Base-by-base conservation (phyloP, 768 basidiomycete species). In the Fistulinella prunicolor region DNA sequence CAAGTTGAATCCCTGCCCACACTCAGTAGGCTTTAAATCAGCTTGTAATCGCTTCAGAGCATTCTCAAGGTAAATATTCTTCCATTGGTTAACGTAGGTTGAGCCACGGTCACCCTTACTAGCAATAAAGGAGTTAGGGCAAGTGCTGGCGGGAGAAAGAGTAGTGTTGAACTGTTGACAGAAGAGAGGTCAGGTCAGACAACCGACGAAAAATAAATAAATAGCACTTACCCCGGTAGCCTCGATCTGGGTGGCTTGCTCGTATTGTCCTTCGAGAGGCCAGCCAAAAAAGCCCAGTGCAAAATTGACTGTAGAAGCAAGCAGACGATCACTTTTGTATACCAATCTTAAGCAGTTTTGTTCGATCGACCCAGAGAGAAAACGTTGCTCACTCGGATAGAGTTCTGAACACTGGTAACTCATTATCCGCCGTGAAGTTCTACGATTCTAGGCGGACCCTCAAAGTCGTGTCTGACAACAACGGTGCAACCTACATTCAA, bases 201-300 rank as follows among this genome's bases (percentile, higher is more conserved):
- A 12, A 14, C 13, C n/a, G n/a, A n/a, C n/a, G n/a, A n/a, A n/a
- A 32, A n/a, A n/a, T n/a, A 7, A 12, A 32, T 7, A n/a, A n/a
- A n/a, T n/a, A n/a, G 13, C 4, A 32, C 30, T 32, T 14, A 32
- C 30, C 4, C 30, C 30, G 0, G 67, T 38, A 10, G 70, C 76
- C 64, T 92, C 88, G 39, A 91, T 85, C 19, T 79, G 87, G 44
- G 89, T 81, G 40, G 81, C 81, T 62, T 90, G 83, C 52, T 89
- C 82, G 58, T 88, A 90, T 62, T 89, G 74, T 17, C 75, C 75
- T 6, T 84, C 79, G 10, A 85, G 73, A 9, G 88, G 89, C 56
- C 82, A 83, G 9, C 85, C 85, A 59, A 86, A 87, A 72, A 89
- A 87, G 1, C 89, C 89, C 29, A 84, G 67, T 3, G 83, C 83